Conservation (phyloP, 306 rosid genomes). For the Pyrus communis region DNA sequence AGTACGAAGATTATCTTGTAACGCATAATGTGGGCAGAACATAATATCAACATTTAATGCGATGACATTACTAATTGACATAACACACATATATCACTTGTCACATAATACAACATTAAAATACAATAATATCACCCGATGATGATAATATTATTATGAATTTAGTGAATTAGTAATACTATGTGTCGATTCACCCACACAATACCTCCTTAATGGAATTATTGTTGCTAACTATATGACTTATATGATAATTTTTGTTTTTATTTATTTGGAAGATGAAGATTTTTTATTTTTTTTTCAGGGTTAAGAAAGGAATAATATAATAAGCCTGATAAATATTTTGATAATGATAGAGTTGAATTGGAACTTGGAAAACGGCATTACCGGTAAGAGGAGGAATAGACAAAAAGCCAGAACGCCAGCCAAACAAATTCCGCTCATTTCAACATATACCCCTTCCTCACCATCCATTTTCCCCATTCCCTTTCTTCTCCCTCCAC, state of each 20-base stretch:
- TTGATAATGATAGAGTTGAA: neutral
- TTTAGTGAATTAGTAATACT: too few relatives aligned
- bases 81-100: too few relatives aligned
- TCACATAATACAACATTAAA: too few relatives aligned
- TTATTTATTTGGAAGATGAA: neutral
- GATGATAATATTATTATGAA: too few relatives aligned
- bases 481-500: neutral
- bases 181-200: too few relatives aligned
- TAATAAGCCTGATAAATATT: neutral
- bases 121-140: too few relatives aligned
- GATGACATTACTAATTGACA: too few relatives aligned
- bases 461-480: constrained; percentile 44
- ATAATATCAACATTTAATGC: too few relatives aligned
- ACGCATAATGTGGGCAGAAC: too few relatives aligned
- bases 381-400: constrained; percentile 15
- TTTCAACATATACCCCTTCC: constrained; percentile 24
- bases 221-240: neutral
- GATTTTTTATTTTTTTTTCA: neutral
- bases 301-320: neutral
- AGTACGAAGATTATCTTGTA: too few relatives aligned
- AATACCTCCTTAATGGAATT: too few relatives aligned
- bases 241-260: neutral
- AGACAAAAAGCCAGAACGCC: constrained; percentile 10
- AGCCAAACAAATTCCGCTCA: constrained; percentile 23
- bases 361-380: constrained; percentile 12